phyloP scores from a whole-genome alignment of 176 grass and related monocot species.

The Phragmites australis region DNA sequence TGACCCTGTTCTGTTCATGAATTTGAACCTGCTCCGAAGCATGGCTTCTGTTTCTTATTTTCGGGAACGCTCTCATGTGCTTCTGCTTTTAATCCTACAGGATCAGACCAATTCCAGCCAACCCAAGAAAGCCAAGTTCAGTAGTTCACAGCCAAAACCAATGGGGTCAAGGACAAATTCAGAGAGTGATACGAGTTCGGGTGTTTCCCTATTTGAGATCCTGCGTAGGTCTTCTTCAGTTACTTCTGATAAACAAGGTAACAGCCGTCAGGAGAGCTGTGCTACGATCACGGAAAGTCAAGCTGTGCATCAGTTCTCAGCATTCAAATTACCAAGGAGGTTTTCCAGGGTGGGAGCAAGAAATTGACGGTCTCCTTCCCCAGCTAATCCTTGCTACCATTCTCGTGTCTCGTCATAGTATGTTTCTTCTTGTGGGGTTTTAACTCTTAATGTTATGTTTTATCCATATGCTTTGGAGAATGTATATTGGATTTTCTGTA shows the following conservation, averaged over 20 bases:
- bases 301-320: conserved; percentile 60
- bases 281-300: conserved; percentile 60
- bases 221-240: conserved; percentile 66
- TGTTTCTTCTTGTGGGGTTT: background rate
- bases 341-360: conserved; percentile 55
- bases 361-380: conserved; percentile 32
- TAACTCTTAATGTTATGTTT: background rate
- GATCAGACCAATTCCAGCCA: conserved; percentile 49
- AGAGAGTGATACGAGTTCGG: conserved; percentile 30
- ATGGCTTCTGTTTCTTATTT: background rate
- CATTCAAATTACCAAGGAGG: conserved; percentile 69
- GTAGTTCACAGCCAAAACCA: conserved; percentile 66
- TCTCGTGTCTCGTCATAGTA: background rate
- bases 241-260: conserved; percentile 50
- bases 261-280: conserved; percentile 34
- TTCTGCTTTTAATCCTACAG: conserved; percentile 20
- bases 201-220: conserved; percentile 65
- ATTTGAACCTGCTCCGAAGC: background rate
- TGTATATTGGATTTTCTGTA: conserved; percentile 1
- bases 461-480: background rate
- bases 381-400: background rate
- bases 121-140: conserved; percentile 60
- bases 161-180: conserved; percentile 25
- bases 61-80: background rate
- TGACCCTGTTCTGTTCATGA: background rate